A percentile compares a stretch with the other conserved stretches of the same genome.
Conservation (phyloP, 441 rosid genomes). For the Omphalea diandra region DNA sequence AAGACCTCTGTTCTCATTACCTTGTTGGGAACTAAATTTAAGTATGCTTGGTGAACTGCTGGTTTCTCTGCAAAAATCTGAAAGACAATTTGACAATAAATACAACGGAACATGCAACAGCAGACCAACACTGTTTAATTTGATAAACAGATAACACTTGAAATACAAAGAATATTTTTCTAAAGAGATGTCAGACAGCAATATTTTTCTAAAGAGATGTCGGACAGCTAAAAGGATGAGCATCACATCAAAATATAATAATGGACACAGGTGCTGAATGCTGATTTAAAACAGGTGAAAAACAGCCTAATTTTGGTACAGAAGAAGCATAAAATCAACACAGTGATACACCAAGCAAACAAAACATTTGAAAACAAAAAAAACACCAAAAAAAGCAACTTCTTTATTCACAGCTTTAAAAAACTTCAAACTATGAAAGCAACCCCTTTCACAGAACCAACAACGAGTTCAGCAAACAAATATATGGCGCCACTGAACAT, state of each 20-base stretch:
- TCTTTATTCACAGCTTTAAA: background rate
- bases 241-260: background rate
- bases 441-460: background rate
- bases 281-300: background rate
- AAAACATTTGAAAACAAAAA: background rate
- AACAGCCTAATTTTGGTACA: background rate
- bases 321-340: background rate
- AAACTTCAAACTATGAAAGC: background rate
- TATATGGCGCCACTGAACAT: background rate
- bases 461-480: background rate
- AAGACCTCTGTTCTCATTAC: slow-evolving; percentile 35
- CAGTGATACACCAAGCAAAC: background rate
- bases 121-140: background rate
- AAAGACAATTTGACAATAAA: slow-evolving; percentile 25
- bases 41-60: slow-evolving; percentile 80
- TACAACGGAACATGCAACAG: slow-evolving; percentile 8
- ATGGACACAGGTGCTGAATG: background rate
- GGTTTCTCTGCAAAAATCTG: slow-evolving; percentile 99
- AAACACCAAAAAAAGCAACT: background rate
- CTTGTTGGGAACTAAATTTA: slow-evolving; percentile 79
- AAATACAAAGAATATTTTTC: background rate
- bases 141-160: background rate
- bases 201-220: no score
- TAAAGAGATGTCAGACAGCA: background rate
- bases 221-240: background rate